These are phyloP conservation scores for Avena insularis DNA, from an alignment of 176 grass and related monocot species.

Conservation along the genomic window DNA sequence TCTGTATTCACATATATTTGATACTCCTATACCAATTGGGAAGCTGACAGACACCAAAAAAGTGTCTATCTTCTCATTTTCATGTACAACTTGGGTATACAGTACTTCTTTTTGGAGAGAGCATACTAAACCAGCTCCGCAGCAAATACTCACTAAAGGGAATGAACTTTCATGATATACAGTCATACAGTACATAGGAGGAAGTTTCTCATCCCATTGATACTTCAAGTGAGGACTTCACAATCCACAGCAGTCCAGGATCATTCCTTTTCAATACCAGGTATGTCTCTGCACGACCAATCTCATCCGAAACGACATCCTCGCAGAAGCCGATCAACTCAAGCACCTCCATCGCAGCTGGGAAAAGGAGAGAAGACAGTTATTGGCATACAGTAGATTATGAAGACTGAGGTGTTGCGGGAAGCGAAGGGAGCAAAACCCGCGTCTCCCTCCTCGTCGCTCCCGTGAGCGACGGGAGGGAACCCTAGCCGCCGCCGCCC, in stretches of 20 bases:
- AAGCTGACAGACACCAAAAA: neutral
- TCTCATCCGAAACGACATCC: conserved; percentile 68
- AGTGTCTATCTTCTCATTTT: conserved; percentile 7
- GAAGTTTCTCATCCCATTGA: conserved; percentile 58
- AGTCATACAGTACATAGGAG: neutral
- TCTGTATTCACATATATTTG: conserved; percentile 7
- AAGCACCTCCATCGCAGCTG: conserved; percentile 93
- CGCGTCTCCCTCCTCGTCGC: too few species aligned
- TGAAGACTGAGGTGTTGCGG: neutral
- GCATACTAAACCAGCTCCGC: neutral
- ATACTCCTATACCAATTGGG: neutral
- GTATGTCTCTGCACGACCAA: conserved; percentile 69
- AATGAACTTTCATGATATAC: conserved; percentile 27
- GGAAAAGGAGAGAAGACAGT: neutral
- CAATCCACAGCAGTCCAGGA: conserved; percentile 90
- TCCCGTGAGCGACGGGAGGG: too few species aligned
- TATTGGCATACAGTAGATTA: neutral
- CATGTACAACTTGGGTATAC: conserved; percentile 22
- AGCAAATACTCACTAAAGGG: neutral
- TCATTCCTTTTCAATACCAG: conserved; percentile 92
- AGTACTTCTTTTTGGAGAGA: neutral
- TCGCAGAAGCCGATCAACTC: conserved; percentile 87
- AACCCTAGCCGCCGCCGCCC: too few species aligned
- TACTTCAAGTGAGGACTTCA: conserved; percentile 86
- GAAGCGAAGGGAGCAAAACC: too few species aligned